These are phyloP conservation scores for Phalaenopsis aphrodite DNA, from an alignment of 106 monocot genomes.

Conservation along the genomic window DNA sequence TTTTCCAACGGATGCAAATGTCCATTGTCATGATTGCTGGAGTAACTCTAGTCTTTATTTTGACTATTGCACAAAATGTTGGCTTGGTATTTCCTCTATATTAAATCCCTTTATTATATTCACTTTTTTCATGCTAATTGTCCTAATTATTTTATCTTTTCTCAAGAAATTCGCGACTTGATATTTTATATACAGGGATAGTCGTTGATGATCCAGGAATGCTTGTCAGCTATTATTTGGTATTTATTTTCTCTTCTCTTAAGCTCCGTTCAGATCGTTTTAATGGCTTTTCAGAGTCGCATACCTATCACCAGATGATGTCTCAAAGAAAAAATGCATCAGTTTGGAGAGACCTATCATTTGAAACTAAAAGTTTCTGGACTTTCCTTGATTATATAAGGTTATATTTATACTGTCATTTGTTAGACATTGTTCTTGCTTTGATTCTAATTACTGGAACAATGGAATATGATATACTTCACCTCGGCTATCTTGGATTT, in stretches of 20 bases:
- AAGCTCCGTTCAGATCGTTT: conserved; percentile 85
- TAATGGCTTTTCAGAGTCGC: conserved; percentile 52
- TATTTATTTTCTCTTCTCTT: conserved; percentile 84
- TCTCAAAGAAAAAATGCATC: conserved; percentile 62
- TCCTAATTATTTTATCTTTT: not conserved
- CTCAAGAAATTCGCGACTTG: not conserved
- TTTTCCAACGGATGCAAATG: conserved; percentile 11
- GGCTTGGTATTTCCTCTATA: conserved; percentile 61
- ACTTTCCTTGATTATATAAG: conserved; percentile 85
- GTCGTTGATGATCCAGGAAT: conserved; percentile 86
- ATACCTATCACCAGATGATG: conserved; percentile 64
- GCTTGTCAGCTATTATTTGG: conserved; percentile 85
- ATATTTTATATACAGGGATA: conserved; percentile 36
- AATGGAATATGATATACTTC: conserved; percentile 91
- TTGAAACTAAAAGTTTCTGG: conserved; percentile 97
- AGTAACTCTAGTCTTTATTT: conserved; percentile 53
- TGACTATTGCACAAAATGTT: conserved; percentile 78
- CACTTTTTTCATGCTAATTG: not conserved
- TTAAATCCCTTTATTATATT: not conserved
- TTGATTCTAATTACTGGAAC: conserved; percentile 91
- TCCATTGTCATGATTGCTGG: conserved; percentile 90
- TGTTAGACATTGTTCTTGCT: conserved; percentile 85
- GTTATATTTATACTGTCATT: conserved; percentile 83
- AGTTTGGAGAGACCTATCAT: conserved; percentile 91
- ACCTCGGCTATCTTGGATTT: conserved; percentile 94